Conservation (phyloP, 176 grass and related monocot genomes). For the Poa pratensis region DNA sequence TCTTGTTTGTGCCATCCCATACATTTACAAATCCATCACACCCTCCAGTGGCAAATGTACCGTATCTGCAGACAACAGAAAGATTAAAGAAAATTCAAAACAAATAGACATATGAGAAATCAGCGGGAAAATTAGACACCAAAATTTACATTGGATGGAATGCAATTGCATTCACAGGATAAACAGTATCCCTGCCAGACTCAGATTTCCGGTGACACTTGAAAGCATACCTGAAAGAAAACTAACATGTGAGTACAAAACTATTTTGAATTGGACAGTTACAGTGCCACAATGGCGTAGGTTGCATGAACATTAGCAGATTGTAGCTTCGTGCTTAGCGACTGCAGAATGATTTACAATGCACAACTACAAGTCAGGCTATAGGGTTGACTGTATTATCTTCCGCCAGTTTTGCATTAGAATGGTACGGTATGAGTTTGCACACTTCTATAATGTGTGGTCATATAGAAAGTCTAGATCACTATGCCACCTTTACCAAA, state of each 20-base stretch:
- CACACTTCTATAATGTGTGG: not conserved
- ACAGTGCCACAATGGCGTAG: constrained; percentile 4
- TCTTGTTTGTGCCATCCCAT: constrained; percentile 99
- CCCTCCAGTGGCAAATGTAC: constrained; percentile 97
- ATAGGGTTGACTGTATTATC: not conserved
- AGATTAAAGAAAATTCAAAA: constrained; percentile 11
- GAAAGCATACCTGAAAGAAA: constrained; percentile 86
- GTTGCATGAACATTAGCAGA: constrained; percentile 13
- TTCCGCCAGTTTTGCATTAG: not conserved
- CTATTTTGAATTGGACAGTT: not conserved
- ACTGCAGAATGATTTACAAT: not conserved
- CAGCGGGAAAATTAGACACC: not conserved
- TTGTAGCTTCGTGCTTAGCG: not conserved
- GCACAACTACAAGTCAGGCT: not conserved
- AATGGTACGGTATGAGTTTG: not conserved
- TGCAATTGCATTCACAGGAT: constrained; percentile 96
- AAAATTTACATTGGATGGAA: constrained; percentile 94
- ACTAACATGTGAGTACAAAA: constrained; percentile 8
- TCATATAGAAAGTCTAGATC: not conserved
- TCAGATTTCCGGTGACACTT: constrained; percentile 98
- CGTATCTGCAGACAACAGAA: constrained; percentile 62
- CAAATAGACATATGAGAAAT: constrained; percentile 28
- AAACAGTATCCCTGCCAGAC: constrained; percentile 86
- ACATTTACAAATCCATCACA: constrained; percentile 99
- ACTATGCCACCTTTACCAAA: not conserved